Base-by-base conservation (phyloP, 495 filamentous ascomycete species). In the Aspergillus asperescens region DNA sequence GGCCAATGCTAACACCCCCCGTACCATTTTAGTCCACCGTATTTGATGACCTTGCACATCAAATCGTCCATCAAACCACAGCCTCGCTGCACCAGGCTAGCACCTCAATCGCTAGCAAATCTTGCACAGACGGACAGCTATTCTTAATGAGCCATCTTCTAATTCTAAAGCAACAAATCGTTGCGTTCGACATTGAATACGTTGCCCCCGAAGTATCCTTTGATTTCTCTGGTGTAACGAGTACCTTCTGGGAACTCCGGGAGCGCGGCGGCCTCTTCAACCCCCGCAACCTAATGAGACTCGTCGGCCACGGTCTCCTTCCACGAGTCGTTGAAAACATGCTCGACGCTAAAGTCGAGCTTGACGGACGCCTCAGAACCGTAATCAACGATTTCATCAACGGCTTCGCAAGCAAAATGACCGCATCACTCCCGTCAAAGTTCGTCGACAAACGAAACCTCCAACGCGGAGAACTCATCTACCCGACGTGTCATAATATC, bases 141-240 rank as follows among this genome's bases (percentile, higher is more conserved):
- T 96, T 96, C 68, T 81, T 94, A 54, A 84, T 96, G 69, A 90
- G 89, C 57, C 91, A 96, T 63, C 77, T 96, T 2, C 84, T 95
- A 32, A 82, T 94, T 54, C 81, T 96, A 9, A 95, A 95, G 61
- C 89, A 92, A 57, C 86, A 92, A 57, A 88, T 96, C 24, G 81
- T 95, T 29, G 88, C 90, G 15, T 90, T 95, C 56, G 90, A 96
- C 70, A 93, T 96, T 50, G 83, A 87, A 65, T 92, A 87, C 58
- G 88, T 90, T 38, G 82, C 87, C 27, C 85, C 88, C 27, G 83
- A 83, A 54, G 72, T 86, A 25, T 79, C 81, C 15, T 78, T 88
- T 57, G 85, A 95, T 67, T 93, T 96, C 67, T 81, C 86, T 19
- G 81, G 81, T 44, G 77, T 93, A 12, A 89, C 85, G 64, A 86